A percentile compares a stretch with the other conserved stretches of the same genome.
phyloP scores from a whole-genome alignment of 306 rosid genomes.

The barrel medic (Medicago truncatula) region MtrunA17r5.0-ANR NC_053045.1:58764501-58765000 shows the following conservation, averaged over 20 bases:
- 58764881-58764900: constrained; percentile 47
- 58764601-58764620: background rate
- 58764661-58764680: background rate
- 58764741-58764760: constrained; percentile 46
- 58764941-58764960: constrained; percentile 40
- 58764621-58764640: background rate
- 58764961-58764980: background rate
- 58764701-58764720: background rate
- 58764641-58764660: no score
- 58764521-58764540: no score
- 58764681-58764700: background rate
- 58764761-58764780: constrained; percentile 41
- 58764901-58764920: constrained; percentile 47
- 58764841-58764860: constrained; percentile 47
- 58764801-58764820: constrained; percentile 44
- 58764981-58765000: background rate
- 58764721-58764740: constrained; percentile 45
- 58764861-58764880: constrained; percentile 53
- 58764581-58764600: background rate
- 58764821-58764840: constrained; percentile 44
- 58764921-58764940: constrained; percentile 27
- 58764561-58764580: background rate
- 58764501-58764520: no score
- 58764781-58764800: constrained; percentile 40
- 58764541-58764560: background rate